Conservation (phyloP, 1,284 basidiomycete genomes). For the Ganoderma lingzhi region DNA sequence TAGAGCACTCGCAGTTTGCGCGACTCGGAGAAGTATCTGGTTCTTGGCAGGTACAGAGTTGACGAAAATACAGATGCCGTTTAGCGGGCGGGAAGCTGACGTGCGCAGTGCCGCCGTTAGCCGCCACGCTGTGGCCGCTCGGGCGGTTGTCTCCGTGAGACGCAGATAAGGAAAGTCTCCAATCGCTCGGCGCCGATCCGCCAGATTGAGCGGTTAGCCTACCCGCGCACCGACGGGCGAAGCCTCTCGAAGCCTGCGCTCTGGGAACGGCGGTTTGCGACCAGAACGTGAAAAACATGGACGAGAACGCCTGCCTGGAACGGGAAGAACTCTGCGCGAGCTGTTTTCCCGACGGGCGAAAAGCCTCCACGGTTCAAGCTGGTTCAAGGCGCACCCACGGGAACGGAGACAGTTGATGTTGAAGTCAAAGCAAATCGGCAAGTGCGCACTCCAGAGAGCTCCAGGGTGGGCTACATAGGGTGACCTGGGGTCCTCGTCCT, state of each 20-base stretch:
- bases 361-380: background rate
- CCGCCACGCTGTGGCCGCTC: background rate
- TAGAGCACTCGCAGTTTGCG: background rate
- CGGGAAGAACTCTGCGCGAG: background rate
- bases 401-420: background rate
- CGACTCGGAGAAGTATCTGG: background rate
- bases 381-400: background rate
- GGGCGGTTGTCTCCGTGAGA: conserved; percentile 17
- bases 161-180: conserved; percentile 30
- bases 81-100: background rate
- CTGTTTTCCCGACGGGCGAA: background rate
- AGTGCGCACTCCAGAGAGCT: too few relatives aligned
- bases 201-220: conserved; percentile 9
- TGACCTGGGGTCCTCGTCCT: background rate
- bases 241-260: too few relatives aligned
- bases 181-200: conserved; percentile 13
- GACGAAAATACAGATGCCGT: background rate
- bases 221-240: background rate
- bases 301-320: background rate
- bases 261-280: background rate
- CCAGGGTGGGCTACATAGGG: too few relatives aligned
- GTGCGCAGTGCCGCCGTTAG: background rate
- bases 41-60: background rate
- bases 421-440: background rate
- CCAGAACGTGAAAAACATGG: background rate